These are phyloP conservation scores for Adansonia gregorii DNA, from an alignment of 441 rosid species.

Conservation along the genomic window DNA sequence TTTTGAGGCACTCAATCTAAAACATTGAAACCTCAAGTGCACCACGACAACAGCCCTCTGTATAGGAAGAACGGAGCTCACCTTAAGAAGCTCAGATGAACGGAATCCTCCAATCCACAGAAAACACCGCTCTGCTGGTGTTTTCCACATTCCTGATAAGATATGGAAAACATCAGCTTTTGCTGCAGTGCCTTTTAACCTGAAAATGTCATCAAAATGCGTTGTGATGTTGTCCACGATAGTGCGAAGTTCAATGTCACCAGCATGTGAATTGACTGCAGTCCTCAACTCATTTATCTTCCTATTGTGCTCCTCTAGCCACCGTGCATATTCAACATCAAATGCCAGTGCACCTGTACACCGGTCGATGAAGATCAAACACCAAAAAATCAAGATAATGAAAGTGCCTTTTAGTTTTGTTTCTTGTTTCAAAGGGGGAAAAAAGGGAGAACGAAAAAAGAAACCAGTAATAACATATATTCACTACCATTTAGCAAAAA, in stretches of 20 bases:
- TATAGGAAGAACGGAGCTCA: constrained; percentile 25
- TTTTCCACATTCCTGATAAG: constrained; percentile 96
- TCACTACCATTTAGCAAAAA: constrained; percentile 14
- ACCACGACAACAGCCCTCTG: constrained; percentile 5
- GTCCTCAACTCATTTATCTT: constrained; percentile 74
- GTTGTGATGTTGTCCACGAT: constrained; percentile 62
- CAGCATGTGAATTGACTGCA: constrained; percentile 86
- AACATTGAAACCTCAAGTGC: neutral
- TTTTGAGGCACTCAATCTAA: neutral
- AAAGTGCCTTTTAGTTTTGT: neutral
- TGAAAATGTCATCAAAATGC: constrained; percentile 77
- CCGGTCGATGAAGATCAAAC: constrained; percentile 24
- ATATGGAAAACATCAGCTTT: constrained; percentile 92
- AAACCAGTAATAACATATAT: neutral
- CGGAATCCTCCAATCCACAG: constrained; percentile 75
- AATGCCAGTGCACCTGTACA: constrained; percentile 80
- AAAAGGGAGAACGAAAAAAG: neutral
- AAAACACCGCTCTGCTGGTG: constrained; percentile 95
- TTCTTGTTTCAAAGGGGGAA: neutral
- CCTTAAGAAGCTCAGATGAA: constrained; percentile 88
- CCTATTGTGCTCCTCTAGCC: constrained; percentile 86
- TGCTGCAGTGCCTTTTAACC: constrained; percentile 78
- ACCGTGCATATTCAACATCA: constrained; percentile 82
- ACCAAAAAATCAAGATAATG: constrained; percentile 12
- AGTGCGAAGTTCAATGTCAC: constrained; percentile 80